Evolutionary conservation across 257 asterid species (phyloP), one percentile per base, ranked within the genome.

Genomic region (Prunella vulgaris): DNA sequence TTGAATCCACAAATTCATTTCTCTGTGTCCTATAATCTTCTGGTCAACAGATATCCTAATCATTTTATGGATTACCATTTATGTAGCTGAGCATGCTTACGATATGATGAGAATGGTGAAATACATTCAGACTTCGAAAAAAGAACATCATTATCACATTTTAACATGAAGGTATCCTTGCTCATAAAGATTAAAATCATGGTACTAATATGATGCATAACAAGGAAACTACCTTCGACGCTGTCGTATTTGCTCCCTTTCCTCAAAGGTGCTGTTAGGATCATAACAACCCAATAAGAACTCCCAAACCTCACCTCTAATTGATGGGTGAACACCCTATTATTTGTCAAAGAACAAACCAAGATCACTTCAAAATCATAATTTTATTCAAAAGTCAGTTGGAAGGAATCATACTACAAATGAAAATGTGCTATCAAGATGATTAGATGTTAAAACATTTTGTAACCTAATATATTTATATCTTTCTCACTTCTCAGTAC

Each of bases 221-320:
- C 66, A 69, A 53, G 64, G 69, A 35, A 75, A 70, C 51, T 84
- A 91, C 99, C 98, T 91, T 71, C 95, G 83, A 9, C 78, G 72
- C 42, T 81, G 83, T 42, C 92, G 84, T 76, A 86, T 72, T 66
- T 89, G 83, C 72, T 92, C 93, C 74, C 95, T 88, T 72, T 91
- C 99, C 4, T 85, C 97, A 76, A 78, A 89, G 66, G 92, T 84
- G 85, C 98, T 91, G 82, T 76, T 78, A 42, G 98, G 93, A 66
- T 89, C 96, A 75, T 79, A 91, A 77, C 98, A 91, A 61, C 98
- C 97, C 84, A 94, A 80, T 66, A 94, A 83, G 79, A 91, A 91
- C 68, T 94, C 98, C 99, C 99, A 94, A 70, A 94, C 99, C 78
- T 91, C 99, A 75, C 97, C 97, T 86, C 97, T 92, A 60, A 94